Evolutionary conservation across 2,329 filamentous ascomycete genomes (phyloP), one percentile per base, ranked within the genome.

Genomic region (Epichloe sylvatica): DNA sequence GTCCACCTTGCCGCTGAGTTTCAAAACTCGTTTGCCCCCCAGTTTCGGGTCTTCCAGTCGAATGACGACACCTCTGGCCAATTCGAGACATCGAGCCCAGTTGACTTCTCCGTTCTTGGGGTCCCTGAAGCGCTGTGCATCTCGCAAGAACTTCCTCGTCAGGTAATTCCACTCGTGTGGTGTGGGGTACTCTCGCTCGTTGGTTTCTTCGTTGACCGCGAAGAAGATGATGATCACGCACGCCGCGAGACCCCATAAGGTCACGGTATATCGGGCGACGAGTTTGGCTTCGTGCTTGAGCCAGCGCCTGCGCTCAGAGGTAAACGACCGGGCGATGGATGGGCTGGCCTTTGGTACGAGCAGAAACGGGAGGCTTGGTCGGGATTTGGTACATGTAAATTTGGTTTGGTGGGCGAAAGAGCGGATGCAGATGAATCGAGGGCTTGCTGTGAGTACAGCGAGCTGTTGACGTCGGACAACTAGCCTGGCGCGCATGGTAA

Each of bases 111-210:
- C 67, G 21, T 73, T 72, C 25, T 70, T 71, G n/a, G 76, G 70
- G 11, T 77, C 73, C 13, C 74, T 72, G 41, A 80, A 72, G 46
- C 76, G 73, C 49, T 75, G 76, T 4, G 84, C 84, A 46, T 77
- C 75, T 39, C 87, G 77, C 53, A 86, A 74, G 38, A 75, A 72
- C 66, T 84, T 78, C 23, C 88, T 74, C 43, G 84, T 86, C 55
- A 79, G 67, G 64, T 81, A 84, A 0, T 71, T 71, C 88, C 90
- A 96, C 63, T 94, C 90, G 25, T 78, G 76, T 1, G 91, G 90
- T 1, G 87, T 90, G 0, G 89, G 89, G 62, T 83, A 86, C 47
- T 77, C 72, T 45, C 83, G 76, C 67, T 96, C 89, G 42, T 86
- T 71, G 52, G 75, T 70, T 65, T 94, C 87, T 59, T 90, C 83